These are phyloP conservation scores for Leccinellum albellum DNA, from an alignment of 768 basidiomycete species.

Conservation along the genomic window DNA sequence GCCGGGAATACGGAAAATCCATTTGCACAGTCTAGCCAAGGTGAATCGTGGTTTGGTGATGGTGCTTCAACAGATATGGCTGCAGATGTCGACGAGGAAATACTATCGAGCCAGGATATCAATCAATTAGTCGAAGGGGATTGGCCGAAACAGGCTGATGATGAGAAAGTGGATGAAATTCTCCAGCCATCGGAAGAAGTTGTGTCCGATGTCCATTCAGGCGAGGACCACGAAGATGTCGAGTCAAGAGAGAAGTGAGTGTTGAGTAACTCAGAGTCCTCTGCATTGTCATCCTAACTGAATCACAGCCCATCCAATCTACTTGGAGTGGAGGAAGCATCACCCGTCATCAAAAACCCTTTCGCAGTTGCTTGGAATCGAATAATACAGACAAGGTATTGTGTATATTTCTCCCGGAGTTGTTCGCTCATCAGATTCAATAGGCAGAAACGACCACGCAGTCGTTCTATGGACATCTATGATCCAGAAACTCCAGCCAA, in stretches of 20 bases:
- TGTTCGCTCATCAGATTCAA: not conserved
- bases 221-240: not conserved
- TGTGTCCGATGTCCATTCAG: not conserved
- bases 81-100: conserved; percentile 29
- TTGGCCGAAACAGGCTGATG: conserved; percentile 10
- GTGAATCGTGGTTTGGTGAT: conserved; percentile 7
- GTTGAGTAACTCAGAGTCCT: not conserved
- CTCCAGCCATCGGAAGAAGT: not conserved
- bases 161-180: conserved; percentile 12
- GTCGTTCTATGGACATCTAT: conserved; percentile 14
- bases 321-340: not conserved
- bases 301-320: not conserved
- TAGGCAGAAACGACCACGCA: conserved; percentile 26
- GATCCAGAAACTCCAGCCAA: conserved; percentile 16
- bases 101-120: conserved; percentile 35
- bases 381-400: conserved; percentile 16
- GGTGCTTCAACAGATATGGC: conserved; percentile 10
- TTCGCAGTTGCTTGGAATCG: conserved; percentile 22
- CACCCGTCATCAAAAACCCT: conserved; percentile 10
- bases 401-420: not conserved
- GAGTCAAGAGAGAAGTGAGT: not conserved
- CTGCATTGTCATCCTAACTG: not conserved
- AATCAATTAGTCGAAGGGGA: conserved; percentile 25
- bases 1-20: conserved; percentile 19
- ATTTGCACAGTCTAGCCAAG: conserved; percentile 21